Evolutionary conservation across 2,329 filamentous ascomycete genomes (phyloP), one percentile per base, ranked within the genome.

Genomic region (Periconia macrospinosa): DNA sequence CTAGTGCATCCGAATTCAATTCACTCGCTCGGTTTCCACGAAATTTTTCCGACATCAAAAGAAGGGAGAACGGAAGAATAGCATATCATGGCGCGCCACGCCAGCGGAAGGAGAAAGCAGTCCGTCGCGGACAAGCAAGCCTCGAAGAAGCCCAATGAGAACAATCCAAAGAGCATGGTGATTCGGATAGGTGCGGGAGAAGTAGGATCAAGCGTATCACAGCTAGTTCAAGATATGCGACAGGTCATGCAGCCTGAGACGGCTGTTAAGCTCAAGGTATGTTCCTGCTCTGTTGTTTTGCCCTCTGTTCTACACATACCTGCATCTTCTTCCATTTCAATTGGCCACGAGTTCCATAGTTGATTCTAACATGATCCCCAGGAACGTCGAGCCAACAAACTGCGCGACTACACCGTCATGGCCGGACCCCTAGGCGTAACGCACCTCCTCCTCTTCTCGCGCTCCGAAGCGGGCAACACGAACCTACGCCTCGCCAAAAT

Each of bases 211-310:
- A 96, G 90, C 73, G 84, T 99, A 66, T 93, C 88, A 72, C 92
- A 97, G 77, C 81, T 99, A 64, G 92, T 93, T 19, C 87, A 89
- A 64, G 94, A 99, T 78, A 90, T 97, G 54, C 87, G 94, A 65
- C 83, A 83, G 51, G 93, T 97, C 78, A 96, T 99, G 92, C 92
- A 97, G 76, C 94, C 94, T 1, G 90, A 92, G 50, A 99, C 94
- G 3, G 94, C 94, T 3, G 88, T 87, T 57, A 85, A 93, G 54
- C 75, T 99, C 62, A 96, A 92, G 79, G 82, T 83, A 71, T 35
- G 64, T 37, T 42, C 49, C 40, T 14, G 30, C 40, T 11, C n/a
- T n/a, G n/a, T n/a, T n/a, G n/a, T n/a, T n/a, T n/a, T n/a, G n/a
- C 18, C 15, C 49, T 20, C 13, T 44, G 9, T 33, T 7, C n/a